A percentile compares a stretch with the other conserved stretches of the same genome.
phyloP scores from a whole-genome alignment of 345 rosid genomes.

The Reutealis trisperma region DNA sequence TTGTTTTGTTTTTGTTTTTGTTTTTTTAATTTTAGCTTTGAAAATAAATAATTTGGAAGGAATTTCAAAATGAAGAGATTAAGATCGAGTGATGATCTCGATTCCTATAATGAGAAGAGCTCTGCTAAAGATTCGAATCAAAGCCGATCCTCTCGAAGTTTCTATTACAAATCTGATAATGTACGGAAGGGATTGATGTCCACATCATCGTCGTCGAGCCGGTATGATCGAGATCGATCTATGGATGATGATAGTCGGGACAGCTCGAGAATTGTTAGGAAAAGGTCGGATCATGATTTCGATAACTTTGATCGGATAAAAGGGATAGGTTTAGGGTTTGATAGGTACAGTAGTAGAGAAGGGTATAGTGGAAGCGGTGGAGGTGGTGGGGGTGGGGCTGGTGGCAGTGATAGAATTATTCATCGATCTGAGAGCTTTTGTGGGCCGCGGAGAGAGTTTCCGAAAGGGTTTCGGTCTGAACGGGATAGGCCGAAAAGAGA shows the following conservation, averaged over 20 bases:
- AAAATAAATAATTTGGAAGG: neutral
- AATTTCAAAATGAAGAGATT: slow-evolving; percentile 61
- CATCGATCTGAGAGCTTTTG: slow-evolving; percentile 78
- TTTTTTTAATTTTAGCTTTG: neutral
- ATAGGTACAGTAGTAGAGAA: slow-evolving; percentile 52
- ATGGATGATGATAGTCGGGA: slow-evolving; percentile 44
- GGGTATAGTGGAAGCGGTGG: slow-evolving; percentile 32
- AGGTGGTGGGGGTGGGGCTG: slow-evolving; percentile 23
- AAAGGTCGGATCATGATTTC: slow-evolving; percentile 66
- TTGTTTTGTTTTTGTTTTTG: neutral
- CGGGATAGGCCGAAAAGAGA: slow-evolving; percentile 76
- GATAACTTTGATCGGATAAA: slow-evolving; percentile 63
- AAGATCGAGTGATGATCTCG: slow-evolving; percentile 84
- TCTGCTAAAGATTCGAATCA: slow-evolving; percentile 47
- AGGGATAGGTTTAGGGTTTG: slow-evolving; percentile 43
- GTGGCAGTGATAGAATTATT: slow-evolving; percentile 27
- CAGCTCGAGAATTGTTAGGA: slow-evolving; percentile 48
- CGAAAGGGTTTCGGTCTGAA: slow-evolving; percentile 81
- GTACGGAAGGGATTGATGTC: slow-evolving; percentile 51
- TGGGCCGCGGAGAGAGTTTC: slow-evolving; percentile 75
- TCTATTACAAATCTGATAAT: slow-evolving; percentile 52
- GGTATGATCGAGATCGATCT: slow-evolving; percentile 69
- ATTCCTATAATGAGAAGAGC: slow-evolving; percentile 51
- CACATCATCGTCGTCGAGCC: slow-evolving; percentile 50
- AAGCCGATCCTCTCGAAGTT: slow-evolving; percentile 57